These are phyloP conservation scores for Chrysanthemum seticuspe DNA, from an alignment of 129 eudicot species.

Conservation along the genomic window DNA sequence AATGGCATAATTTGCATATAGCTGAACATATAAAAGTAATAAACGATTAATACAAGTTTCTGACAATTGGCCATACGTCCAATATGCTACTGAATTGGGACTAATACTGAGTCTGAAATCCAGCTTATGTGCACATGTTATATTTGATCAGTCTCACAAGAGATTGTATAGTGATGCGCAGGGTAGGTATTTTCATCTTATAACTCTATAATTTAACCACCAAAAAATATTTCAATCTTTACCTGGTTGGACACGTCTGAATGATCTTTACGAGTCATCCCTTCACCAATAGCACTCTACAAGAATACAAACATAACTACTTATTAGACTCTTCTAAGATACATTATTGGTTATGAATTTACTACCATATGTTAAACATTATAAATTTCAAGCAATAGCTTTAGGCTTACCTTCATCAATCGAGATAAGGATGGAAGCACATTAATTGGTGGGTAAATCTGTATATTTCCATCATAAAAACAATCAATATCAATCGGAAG, in stretches of 20 bases:
- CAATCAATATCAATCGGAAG: constrained; percentile 8
- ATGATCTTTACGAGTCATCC: constrained; percentile 97
- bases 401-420: constrained; percentile 74
- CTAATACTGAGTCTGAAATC: not conserved
- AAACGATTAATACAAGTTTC: not conserved
- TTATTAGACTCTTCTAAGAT: not conserved
- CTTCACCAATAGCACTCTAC: constrained; percentile 99
- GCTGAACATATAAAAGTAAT: constrained; percentile 33
- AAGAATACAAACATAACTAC: constrained; percentile 22
- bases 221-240: not conserved
- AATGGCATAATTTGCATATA: constrained; percentile 95
- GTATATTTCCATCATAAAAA: constrained; percentile 24
- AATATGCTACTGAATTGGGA: not conserved
- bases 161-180: not conserved
- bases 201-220: not conserved
- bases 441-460: constrained; percentile 97
- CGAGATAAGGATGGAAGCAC: constrained; percentile 98
- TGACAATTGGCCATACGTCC: not conserved
- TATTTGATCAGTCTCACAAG: not conserved
- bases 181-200: not conserved
- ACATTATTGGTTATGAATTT: not conserved
- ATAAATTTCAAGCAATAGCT: not conserved
- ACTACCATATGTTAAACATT: not conserved
- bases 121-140: not conserved
- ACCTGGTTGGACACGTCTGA: constrained; percentile 99